Conservation (phyloP, 2,329 filamentous ascomycete genomes). For the Fusarium sp. region DNA sequence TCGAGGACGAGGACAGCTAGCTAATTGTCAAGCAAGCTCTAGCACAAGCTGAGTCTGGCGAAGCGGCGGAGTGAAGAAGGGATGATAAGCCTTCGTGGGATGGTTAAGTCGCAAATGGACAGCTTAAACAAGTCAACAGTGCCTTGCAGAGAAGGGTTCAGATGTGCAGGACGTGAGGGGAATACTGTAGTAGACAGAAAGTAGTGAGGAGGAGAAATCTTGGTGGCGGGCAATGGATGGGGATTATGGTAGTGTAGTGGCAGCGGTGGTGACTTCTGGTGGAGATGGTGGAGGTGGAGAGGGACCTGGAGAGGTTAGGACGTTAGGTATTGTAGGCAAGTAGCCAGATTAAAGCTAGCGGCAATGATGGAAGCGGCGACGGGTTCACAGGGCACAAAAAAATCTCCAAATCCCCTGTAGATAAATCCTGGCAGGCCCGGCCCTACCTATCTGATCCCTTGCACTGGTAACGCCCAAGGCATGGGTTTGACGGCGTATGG, state of each 20-base stretch:
- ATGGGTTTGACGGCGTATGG: conserved; percentile 25
- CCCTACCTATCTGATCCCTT: conserved; percentile 17
- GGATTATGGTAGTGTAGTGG: conserved; percentile 41
- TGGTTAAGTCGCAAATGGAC: conserved; percentile 7
- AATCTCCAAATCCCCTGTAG: conserved; percentile 21
- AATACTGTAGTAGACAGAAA: conserved; percentile 17
- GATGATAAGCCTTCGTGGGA: conserved; percentile 32
- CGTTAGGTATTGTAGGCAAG: conserved; percentile 8
- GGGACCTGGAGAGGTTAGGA: conserved; percentile 33
- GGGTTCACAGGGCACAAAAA: conserved; percentile 23
- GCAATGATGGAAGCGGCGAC: conserved; percentile 45
- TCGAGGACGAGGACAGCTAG: conserved; percentile 38
- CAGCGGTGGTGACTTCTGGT: conserved; percentile 43
- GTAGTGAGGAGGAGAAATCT: conserved; percentile 42
- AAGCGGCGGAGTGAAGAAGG: conserved; percentile 18
- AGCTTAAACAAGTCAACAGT: conserved; percentile 16
- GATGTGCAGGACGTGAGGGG: conserved; percentile 21
- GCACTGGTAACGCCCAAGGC: conserved; percentile 20
- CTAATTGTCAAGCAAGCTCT: conserved; percentile 47
- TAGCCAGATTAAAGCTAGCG: conserved; percentile 38
- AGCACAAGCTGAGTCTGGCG: conserved; percentile 40
- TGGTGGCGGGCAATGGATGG: conserved; percentile 38
- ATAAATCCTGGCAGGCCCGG: conserved; percentile 15
- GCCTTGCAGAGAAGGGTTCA: conserved; percentile 28
- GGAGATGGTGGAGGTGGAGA: conserved; percentile 44